Base-by-base conservation (phyloP, 2,329 filamentous ascomycete genomes). In the Huntiella omanensis region DNA sequence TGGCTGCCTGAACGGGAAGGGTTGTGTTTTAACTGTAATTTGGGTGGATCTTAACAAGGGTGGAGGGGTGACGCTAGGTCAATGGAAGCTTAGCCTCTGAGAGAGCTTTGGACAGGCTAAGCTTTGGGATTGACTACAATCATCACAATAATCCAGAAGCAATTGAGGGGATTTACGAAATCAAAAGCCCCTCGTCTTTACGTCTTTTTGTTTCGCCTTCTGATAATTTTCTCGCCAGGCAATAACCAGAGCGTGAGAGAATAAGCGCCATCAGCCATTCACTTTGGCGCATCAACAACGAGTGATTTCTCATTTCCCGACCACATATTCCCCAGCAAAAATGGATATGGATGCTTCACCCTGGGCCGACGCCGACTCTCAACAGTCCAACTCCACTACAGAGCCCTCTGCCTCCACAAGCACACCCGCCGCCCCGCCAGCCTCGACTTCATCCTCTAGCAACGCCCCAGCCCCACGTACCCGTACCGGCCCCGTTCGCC, bases 291-390 rank as follows among this genome's bases (percentile, higher is more conserved):
- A 34, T 33, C 17, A 40, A 17, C 12, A 40, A 40, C 38, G 38
- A 43, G 28, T 16, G 32, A 43, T 33, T 16, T 34, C 36, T 10
- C 17, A 22, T 32, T n/a, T 45, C 32, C n/a, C 16, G 35, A 43
- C 12, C 41, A 16, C 22, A 35, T 15, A 13, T 39, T 15, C 17
- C n/a, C 39, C 15, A 19, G 35, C 52, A 54, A 50, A 53, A 49
- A 70, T 70, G 67, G 67, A 70, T 15, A 62, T 69, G 51, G 66
- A 68, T 57, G 66, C 71, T 55, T 69, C 68, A 46, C 69, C 69
- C 13, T 72, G 69, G 69, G 69, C 68, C 55, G 69, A 71, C 56
- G 62, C 65, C 33, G 56, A 54, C 16, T 53, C 54, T 17, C 33
- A 48, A 48, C 54, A 53, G 45, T 47, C 57, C 45, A 60, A 62